phyloP scores from a whole-genome alignment of 306 rosid genomes.

The Chamaecrista fasciculata region DNA sequence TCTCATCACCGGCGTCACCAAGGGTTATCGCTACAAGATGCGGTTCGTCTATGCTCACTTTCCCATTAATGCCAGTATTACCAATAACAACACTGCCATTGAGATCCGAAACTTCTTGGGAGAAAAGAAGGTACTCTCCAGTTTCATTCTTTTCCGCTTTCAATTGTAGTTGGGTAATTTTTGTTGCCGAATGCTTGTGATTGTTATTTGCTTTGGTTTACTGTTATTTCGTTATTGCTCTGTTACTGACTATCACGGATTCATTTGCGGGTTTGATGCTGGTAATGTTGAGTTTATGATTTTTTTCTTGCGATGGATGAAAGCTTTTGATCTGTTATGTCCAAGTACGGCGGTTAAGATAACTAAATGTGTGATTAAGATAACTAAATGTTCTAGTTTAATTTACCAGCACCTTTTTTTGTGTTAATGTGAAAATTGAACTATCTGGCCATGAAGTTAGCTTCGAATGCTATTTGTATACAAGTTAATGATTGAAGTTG shows the following conservation, averaged over 20 bases:
- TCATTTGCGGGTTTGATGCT: neutral
- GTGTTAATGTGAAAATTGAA: neutral
- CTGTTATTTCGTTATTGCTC: neutral
- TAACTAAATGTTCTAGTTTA: neutral
- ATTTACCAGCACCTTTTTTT: neutral
- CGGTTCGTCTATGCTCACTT: constrained; percentile 79
- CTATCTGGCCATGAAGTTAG: neutral
- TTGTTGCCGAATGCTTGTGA: neutral
- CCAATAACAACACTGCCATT: constrained; percentile 40
- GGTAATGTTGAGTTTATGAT: neutral
- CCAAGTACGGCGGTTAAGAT: neutral
- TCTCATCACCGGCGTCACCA: constrained; percentile 78
- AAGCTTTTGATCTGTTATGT: neutral
- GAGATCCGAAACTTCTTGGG: constrained; percentile 80
- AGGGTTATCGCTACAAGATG: constrained; percentile 88
- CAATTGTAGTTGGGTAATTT: neutral
- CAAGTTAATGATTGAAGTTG: neutral
- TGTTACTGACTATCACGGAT: neutral
- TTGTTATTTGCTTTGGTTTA: neutral
- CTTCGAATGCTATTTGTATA: neutral
- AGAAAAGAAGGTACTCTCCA: constrained; percentile 52
- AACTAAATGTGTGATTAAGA: neutral
- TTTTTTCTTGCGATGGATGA: neutral
- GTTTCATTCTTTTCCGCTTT: neutral
- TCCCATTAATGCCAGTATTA: constrained; percentile 77